Evolutionary conservation across 2,329 filamentous ascomycete species (phyloP).

Genomic region (Xylariaceae sp.): DNA sequence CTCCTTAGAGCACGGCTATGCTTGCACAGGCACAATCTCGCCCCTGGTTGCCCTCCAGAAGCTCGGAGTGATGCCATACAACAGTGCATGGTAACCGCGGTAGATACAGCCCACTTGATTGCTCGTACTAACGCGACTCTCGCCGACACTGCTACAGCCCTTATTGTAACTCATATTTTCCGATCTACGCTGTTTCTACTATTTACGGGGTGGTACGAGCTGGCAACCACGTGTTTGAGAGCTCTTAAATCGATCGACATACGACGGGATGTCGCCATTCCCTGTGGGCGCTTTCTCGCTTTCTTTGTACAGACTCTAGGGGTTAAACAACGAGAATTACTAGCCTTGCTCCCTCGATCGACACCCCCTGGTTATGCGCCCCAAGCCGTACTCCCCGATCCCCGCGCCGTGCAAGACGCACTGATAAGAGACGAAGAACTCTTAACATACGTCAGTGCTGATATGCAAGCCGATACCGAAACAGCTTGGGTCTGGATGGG

Average conservation of each 20-base stretch:
- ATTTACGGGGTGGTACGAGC: conserved; percentile 71
- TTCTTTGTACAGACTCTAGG: conserved; percentile 77
- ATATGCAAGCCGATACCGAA: conserved; percentile 79
- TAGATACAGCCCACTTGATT: conserved; percentile 79
- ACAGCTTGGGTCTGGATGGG: conserved; percentile 83
- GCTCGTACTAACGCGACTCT: conserved; percentile 65
- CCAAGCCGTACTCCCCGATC: conserved; percentile 26
- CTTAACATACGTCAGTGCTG: conserved; percentile 81
- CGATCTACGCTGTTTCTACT: conserved; percentile 81
- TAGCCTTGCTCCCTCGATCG: conserved; percentile 35
- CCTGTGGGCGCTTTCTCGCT: conserved; percentile 78
- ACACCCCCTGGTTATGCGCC: conserved; percentile 30
- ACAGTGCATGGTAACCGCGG: conserved; percentile 71
- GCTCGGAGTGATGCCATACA: conserved; percentile 74
- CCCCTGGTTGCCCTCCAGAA: conserved; percentile 66
- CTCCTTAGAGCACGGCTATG: conserved; percentile 83
- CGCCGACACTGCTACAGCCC: conserved; percentile 69
- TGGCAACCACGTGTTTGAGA: conserved; percentile 73
- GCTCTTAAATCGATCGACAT: conserved; percentile 71
- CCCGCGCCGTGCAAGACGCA: conserved; percentile 39
- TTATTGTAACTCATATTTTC: conserved; percentile 84
- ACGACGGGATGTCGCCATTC: conserved; percentile 70
- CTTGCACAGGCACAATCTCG: conserved; percentile 86
- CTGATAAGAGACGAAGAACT: conserved; percentile 77
- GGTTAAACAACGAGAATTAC: conserved; percentile 53